Conservation (phyloP, 2,329 filamentous ascomycete genomes). For the Neofusicoccum umdonicola region DNA sequence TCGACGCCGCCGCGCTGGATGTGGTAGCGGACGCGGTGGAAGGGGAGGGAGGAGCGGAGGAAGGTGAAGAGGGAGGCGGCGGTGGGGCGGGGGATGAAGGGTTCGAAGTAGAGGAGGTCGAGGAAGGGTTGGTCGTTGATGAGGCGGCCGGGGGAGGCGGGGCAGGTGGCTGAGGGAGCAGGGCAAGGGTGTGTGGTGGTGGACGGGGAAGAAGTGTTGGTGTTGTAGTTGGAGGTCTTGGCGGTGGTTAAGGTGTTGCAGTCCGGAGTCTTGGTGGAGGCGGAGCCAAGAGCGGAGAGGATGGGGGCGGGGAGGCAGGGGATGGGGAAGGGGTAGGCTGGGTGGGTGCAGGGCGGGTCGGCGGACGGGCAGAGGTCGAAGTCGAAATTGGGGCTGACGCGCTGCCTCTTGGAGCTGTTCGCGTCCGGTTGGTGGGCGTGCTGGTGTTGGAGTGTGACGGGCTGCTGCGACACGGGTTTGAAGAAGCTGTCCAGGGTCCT, state of each 20-base stretch:
- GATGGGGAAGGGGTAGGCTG: conserved; percentile 54
- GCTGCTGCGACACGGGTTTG: conserved; percentile 41
- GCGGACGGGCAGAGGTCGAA: neutral
- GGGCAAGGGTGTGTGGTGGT: neutral
- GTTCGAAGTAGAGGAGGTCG: conserved; percentile 73
- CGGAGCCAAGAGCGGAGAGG: conserved; percentile 36
- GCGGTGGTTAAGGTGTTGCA: conserved; percentile 19
- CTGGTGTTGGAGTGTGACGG: neutral
- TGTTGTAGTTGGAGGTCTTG: conserved; percentile 19
- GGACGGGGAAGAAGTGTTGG: conserved; percentile 15
- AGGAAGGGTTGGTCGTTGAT: conserved; percentile 69
- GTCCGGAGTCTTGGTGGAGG: neutral
- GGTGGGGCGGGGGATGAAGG: conserved; percentile 61
- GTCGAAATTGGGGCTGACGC: conserved; percentile 38
- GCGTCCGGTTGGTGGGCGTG: neutral
- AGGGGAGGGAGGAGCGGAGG: conserved; percentile 67
- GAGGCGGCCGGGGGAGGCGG: conserved; percentile 51
- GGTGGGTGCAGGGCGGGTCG: conserved; percentile 40
- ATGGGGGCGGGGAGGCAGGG: conserved; percentile 48
- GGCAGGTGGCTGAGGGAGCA: conserved; percentile 32
- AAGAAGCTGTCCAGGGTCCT: conserved; percentile 72
- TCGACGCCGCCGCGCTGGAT: conserved; percentile 66
- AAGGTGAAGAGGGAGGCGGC: conserved; percentile 66
- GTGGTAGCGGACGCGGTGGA: conserved; percentile 72
- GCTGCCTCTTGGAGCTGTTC: conserved; percentile 1